Conservation (phyloP, 306 rosid species). For the Pyrus pyrifolia region DNA sequence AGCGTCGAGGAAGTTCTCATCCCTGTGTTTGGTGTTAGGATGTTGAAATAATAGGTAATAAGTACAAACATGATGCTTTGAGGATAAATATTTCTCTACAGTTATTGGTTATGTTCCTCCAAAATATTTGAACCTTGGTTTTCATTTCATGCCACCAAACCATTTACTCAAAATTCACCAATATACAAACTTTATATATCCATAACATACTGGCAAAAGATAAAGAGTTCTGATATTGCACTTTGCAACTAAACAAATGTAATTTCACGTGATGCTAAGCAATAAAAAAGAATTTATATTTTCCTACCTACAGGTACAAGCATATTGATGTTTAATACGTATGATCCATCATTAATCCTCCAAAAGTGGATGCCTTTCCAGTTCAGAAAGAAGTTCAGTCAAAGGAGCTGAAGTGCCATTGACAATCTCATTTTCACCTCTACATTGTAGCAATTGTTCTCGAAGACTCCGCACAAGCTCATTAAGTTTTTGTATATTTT, state of each 20-base stretch:
- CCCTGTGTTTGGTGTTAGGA: neutral
- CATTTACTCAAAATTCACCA: neutral
- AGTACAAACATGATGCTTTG: neutral
- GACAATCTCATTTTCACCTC: conserved; percentile 29
- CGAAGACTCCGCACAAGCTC: conserved; percentile 45
- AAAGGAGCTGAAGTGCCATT: conserved; percentile 31
- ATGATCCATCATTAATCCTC: conserved; percentile 32
- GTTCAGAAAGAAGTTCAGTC: conserved; percentile 40
- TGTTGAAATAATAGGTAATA: neutral
- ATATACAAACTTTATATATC: neutral
- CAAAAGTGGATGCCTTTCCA: conserved; percentile 35
- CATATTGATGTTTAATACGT: conserved; percentile 7
- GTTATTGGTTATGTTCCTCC: neutral
- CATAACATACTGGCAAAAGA: conserved; percentile 1
- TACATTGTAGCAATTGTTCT: conserved; percentile 40
- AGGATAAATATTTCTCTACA: neutral
- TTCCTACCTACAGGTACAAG: conserved; percentile 24
- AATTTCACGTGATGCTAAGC: conserved; percentile 11
- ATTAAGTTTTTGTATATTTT: conserved; percentile 45
- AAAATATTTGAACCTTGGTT: neutral
- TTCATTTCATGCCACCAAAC: neutral
- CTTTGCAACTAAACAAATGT: neutral
- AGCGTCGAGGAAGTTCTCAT: neutral
- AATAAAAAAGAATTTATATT: conserved; percentile 4
- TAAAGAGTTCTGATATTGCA: neutral